phyloP scores from a whole-genome alignment of 495 filamentous ascomycete species.

The Lindgomyces ingoldianus region DNA sequence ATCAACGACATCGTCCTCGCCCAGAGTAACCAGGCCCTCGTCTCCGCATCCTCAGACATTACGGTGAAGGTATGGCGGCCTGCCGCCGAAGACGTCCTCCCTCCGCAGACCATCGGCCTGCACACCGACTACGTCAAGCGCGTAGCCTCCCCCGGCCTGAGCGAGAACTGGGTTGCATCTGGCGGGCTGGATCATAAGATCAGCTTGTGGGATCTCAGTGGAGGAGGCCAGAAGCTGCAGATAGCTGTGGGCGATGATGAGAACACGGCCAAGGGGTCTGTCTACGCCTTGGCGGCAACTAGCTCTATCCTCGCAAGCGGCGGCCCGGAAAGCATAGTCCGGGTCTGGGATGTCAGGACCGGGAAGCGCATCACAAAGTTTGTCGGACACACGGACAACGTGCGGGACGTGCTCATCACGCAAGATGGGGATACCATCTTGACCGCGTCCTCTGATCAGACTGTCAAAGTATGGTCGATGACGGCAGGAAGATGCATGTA shows the following conservation, averaged over 20 bases:
- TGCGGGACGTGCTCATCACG: constrained; percentile 86
- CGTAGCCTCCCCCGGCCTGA: constrained; percentile 70
- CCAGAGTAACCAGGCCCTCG: constrained; percentile 76
- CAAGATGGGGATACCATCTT: constrained; percentile 86
- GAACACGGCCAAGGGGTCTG: constrained; percentile 83
- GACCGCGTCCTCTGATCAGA: constrained; percentile 94
- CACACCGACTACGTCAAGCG: constrained; percentile 97
- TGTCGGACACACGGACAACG: constrained; percentile 95
- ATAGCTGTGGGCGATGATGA: constrained; percentile 82
- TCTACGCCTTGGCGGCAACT: constrained; percentile 82
- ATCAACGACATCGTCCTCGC: constrained; percentile 94
- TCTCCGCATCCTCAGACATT: constrained; percentile 93
- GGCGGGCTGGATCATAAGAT: constrained; percentile 93
- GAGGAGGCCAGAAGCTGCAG: constrained; percentile 77
- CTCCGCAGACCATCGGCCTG: constrained; percentile 81
- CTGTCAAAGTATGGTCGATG: constrained; percentile 96
- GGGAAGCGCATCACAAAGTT: constrained; percentile 94
- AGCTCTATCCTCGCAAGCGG: constrained; percentile 83
- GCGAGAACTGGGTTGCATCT: constrained; percentile 90
- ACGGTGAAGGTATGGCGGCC: constrained; percentile 95
- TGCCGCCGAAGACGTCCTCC: constrained; percentile 63
- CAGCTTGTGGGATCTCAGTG: constrained; percentile 87
- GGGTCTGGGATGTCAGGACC: constrained; percentile 88
- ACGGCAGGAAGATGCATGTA: constrained; percentile 94
- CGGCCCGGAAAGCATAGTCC: constrained; percentile 89